Base-by-base conservation (phyloP, 1,139 yeast genomes). In the Protomyces macrosporus region DNA sequence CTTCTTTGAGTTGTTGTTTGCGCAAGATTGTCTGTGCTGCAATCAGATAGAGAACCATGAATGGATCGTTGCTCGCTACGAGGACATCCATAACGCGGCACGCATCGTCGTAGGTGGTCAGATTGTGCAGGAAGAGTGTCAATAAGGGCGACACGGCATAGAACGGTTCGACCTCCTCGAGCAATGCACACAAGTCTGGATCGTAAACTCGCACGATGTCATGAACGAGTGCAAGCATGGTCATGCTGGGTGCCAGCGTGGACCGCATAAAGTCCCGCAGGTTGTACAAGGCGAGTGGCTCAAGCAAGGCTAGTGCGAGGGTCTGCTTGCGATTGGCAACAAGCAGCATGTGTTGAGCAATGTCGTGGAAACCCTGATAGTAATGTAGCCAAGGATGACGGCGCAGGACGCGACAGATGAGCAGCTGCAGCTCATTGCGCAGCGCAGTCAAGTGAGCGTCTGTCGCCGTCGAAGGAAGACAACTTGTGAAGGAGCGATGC, bases 301-400 rank as follows among this genome's bases (percentile, higher is more conserved):
- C 88, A 60, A 90, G 75, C 35, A 83, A 71, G 55, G 71, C 72
- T n/a, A 42, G 12, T 14, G 48, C 48, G 67, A 80, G 79, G 0
- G 86, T 67, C 30, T 54, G 65, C n/a, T 72, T 71, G 14, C 71
- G 72, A 23, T 74, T 76, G 69, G 83, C 82, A 0, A 86, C 81
- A 23, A 85, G 70, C 16, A 87, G 75, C 32, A 88, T 76, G 7
- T 87, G 79, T 57, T 88, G 81, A 1, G 90, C 91, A 40, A 91
- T 78, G 71, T 91, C 97, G 74, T 91, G 97, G 72, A 82, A 89
- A 0, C 98, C 98, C 75, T 91, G 98, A 72, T 90, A 91, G 74
- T 91, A 91, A 66, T 82, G 78, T 54, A 90, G 76, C n/a, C 75
- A 71, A 0, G 90, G 90, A 69, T 86, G 78, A 36, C 79, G 79